A percentile compares a stretch with the other conserved stretches of the same genome.
phyloP scores from a whole-genome alignment of 2,329 filamentous ascomycete species.

The Aspergillus sp. region DNA sequence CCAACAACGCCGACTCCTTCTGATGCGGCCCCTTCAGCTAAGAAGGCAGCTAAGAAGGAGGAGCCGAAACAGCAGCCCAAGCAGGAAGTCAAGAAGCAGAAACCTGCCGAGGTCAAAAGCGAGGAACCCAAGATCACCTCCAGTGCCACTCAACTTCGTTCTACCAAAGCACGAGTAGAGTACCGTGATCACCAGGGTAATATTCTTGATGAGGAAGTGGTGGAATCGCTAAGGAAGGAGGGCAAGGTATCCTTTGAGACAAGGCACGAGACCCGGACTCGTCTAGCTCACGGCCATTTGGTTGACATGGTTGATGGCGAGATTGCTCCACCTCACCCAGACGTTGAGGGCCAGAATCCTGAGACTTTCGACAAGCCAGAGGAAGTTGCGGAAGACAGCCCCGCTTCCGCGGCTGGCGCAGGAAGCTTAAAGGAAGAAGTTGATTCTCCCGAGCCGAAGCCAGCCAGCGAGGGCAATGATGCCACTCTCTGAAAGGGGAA shows the following conservation, averaged over 20 bases:
- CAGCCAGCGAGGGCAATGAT: conserved; percentile 53
- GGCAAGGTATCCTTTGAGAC: conserved; percentile 97
- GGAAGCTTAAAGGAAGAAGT: conserved; percentile 43
- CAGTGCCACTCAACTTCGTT: conserved; percentile 42
- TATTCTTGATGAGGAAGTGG: conserved; percentile 79
- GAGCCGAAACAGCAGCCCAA: conserved; percentile 13
- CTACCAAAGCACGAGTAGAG: conserved; percentile 80
- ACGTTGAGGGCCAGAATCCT: conserved; percentile 62
- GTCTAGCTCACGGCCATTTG: conserved; percentile 77
- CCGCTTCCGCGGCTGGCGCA: conserved; percentile 46
- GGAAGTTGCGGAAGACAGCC: conserved; percentile 41
- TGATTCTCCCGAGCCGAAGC: conserved; percentile 46
- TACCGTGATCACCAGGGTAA: conserved; percentile 96
- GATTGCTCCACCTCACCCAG: conserved; percentile 58
- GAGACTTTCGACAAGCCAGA: conserved; percentile 55
- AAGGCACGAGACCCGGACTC: conserved; percentile 91
- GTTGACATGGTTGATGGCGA: conserved; percentile 53
- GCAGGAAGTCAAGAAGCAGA: conserved; percentile 27
- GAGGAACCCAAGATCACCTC: conserved; percentile 40
- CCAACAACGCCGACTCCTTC: conserved; percentile 28
- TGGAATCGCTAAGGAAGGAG: conserved; percentile 70
- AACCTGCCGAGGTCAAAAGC: conserved; percentile 25
- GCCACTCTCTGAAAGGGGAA: conserved; percentile 41
- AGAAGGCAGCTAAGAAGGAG: conserved; percentile 16
- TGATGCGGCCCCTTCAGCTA: conserved; percentile 17